Base-by-base conservation (phyloP, 495 filamentous ascomycete genomes). In the Xylaria telfairii region DNA sequence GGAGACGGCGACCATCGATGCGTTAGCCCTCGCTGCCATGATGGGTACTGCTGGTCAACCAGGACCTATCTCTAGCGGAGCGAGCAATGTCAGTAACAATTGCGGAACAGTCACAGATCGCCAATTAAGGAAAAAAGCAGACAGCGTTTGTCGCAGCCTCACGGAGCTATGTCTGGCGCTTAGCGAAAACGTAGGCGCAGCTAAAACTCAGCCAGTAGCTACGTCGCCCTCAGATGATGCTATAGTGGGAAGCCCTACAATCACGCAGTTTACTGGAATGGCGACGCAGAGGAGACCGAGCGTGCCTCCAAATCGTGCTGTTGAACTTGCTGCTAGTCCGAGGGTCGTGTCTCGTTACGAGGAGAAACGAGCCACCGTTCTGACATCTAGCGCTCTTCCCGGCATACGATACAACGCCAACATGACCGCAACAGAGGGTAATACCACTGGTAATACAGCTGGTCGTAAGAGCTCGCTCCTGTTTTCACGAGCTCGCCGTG, bases 111-210 rank as follows among this genome's bases (percentile, higher is more conserved):
- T 90, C n/a, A 87, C 91, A 12, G 93, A 98, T 74, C 87, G 95
- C 60, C 92, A 94, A 73, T 86, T 97, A 37, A 89, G 93, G 47
- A 88, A 95, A 67, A 98, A 97, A 78, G 93, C 92, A 37, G 96
- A 98, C 77, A 95, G 91, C 75, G 87, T 98, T 79, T 98, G 96
- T 80, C 89, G 96, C 59, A 95, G 92, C 73, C 81, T 99, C 68
- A 98, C 96, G 2, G 96, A 99, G 75, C 85, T 99, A 28, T 97
- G 93, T 76, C 87, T 99, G 47, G 93, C 93, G 19, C 82, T 99
- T 53, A 91, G 92, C 62, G 91, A 93, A 68, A 85, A 82, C 64
- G 72, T 78, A 61, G 66, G 70, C 54, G 80, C 78, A 56, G 68
- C 69, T 12, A 83, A 81, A 60, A 54, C 76, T 26, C 74, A 76